Conservation (phyloP, 345 rosid genomes). For the Trapa bicornis region DNA sequence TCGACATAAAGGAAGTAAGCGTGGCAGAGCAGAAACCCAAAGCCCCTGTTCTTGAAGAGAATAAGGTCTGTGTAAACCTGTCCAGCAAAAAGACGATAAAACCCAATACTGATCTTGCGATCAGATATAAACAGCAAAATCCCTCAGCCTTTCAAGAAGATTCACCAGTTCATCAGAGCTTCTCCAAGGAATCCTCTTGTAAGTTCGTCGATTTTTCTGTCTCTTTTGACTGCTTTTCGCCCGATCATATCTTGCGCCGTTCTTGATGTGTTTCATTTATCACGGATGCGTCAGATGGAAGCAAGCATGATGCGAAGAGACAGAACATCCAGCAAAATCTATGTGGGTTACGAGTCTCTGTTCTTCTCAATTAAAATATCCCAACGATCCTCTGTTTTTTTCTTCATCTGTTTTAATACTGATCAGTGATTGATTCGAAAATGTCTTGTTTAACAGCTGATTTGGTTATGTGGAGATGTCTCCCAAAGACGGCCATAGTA, state of each 20-base stretch:
- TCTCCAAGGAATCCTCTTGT: constrained; percentile 24
- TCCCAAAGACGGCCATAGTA: constrained; percentile 56
- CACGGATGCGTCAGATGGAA: constrained; percentile 13
- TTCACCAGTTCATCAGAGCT: constrained; percentile 16
- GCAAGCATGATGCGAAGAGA: constrained; percentile 25
- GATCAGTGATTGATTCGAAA: too few species aligned
- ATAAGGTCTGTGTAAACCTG: neutral
- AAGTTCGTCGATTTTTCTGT: constrained; percentile 10
- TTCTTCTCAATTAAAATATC: constrained; percentile 4
- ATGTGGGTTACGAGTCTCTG: constrained; percentile 25
- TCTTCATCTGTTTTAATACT: neutral
- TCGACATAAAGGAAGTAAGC: constrained; percentile 38
- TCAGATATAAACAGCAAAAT: constrained; percentile 14
- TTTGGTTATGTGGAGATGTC: constrained; percentile 89
- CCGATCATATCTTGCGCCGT: neutral
- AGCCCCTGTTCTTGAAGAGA: constrained; percentile 6
- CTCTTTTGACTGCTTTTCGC: constrained; percentile 8
- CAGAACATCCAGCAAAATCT: constrained; percentile 57
- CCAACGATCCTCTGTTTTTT: neutral
- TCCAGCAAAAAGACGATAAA: neutral
- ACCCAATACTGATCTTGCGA: constrained; percentile 23
- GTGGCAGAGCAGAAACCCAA: constrained; percentile 15
- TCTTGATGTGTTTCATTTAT: neutral
- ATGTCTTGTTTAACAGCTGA: constrained; percentile 39
- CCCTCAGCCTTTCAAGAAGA: constrained; percentile 11